A percentile compares a stretch with the other conserved stretches of the same genome.
Conservation (phyloP, 495 filamentous ascomycete genomes). For the Bombardia bombarda region DNA sequence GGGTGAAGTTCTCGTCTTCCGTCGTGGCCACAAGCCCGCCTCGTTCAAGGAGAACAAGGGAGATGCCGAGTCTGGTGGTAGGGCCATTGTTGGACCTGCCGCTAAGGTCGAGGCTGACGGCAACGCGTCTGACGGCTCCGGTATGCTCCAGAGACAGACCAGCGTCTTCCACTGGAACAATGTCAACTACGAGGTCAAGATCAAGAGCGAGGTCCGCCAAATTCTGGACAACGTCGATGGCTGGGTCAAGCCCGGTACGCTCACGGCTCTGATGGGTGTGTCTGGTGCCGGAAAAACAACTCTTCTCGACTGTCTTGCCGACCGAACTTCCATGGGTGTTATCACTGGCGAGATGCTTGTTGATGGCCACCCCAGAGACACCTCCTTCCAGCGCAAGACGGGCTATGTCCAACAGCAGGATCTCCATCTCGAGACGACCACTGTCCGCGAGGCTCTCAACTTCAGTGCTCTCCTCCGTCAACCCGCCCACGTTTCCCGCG, state of each 20-base stretch:
- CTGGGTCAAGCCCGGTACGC: conserved; percentile 84
- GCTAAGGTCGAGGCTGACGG: conserved; percentile 37
- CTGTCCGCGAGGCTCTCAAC: conserved; percentile 75
- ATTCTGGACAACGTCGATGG: conserved; percentile 80
- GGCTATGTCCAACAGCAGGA: conserved; percentile 96
- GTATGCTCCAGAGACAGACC: conserved; percentile 45
- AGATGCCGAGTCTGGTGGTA: conserved; percentile 45
- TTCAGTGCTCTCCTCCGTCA: conserved; percentile 84
- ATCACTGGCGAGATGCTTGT: conserved; percentile 82
- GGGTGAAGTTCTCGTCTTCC: conserved; percentile 84
- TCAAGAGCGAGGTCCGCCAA: conserved; percentile 65
- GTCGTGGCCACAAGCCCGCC: conserved; percentile 60
- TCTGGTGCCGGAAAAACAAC: conserved; percentile 71
- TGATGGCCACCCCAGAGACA: conserved; percentile 64
- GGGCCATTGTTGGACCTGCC: conserved; percentile 25
- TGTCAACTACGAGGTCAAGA: conserved; percentile 83
- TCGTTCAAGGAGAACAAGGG: conserved; percentile 48
- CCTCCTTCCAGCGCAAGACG: conserved; percentile 85
- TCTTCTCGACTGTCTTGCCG: conserved; percentile 63
- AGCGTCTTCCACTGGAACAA: conserved; percentile 82
- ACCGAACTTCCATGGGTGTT: conserved; percentile 77
- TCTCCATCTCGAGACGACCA: conserved; percentile 78
- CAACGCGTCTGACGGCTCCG: conserved; percentile 38
- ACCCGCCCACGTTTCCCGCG: conserved; percentile 55
- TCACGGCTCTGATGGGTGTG: conserved; percentile 83